Evolutionary conservation across 73 alveolate species (phyloP).

Genomic region (Tetrahymena malaccensis): DNA sequence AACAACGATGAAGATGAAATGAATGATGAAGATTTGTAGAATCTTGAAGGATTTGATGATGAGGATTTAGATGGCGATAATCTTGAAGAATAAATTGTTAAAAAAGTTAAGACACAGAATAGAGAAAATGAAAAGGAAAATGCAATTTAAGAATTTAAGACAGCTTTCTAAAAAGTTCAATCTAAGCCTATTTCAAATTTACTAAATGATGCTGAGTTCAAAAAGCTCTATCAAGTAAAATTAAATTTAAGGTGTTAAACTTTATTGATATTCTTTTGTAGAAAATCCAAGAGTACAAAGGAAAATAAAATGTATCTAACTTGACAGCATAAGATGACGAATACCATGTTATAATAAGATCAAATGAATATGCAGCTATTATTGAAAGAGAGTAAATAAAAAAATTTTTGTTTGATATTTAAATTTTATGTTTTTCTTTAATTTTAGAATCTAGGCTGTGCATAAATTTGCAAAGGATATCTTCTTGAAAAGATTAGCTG

Average conservation of each 20-base stretch:
- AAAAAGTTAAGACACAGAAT: neutral
- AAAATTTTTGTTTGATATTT: neutral
- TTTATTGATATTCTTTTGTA: neutral
- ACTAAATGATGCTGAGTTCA: neutral
- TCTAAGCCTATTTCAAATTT: neutral
- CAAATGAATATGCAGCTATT: constrained; percentile 29
- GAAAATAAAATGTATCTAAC: neutral
- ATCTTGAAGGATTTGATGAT: neutral
- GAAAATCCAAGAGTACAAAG: neutral
- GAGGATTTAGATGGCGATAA: neutral
- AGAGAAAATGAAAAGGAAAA: neutral
- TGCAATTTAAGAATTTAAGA: neutral
- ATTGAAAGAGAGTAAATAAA: constrained; percentile 21
- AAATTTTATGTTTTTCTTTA: neutral
- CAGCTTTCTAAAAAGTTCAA: neutral
- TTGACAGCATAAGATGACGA: constrained; percentile 7
- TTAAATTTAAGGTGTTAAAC: neutral
- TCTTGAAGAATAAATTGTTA: neutral
- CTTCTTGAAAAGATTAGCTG: constrained; percentile 71
- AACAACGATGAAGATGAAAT: neutral
- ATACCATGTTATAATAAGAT: constrained; percentile 15
- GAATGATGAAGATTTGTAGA: neutral
- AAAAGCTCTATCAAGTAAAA: neutral
- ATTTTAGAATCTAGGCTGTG: constrained; percentile 14
- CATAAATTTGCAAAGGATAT: constrained; percentile 63